Conservation (phyloP, 306 rosid genomes). For the Quercus dentata region DNA sequence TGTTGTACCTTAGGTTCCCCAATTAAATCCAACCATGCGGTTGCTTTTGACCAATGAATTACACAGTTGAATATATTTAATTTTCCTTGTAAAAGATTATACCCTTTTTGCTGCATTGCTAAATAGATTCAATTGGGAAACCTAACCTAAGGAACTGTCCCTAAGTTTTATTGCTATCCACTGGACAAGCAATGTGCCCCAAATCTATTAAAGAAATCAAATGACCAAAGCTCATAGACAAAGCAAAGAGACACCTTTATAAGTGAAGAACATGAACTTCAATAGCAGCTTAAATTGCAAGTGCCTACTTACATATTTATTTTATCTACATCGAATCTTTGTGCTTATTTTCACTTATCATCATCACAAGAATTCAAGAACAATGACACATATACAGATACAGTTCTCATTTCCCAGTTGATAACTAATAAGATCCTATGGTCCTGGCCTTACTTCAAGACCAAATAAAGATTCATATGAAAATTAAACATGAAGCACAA, state of each 20-base stretch:
- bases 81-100: no score
- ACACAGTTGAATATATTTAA: no score
- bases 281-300: neutral
- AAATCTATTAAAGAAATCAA: no score
- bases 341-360: neutral
- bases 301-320: neutral
- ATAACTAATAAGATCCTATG: neutral
- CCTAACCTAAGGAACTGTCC: no score
- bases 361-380: neutral
- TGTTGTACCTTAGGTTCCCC: no score
- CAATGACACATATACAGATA: neutral
- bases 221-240: neutral
- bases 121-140: no score
- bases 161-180: neutral
- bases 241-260: no score
- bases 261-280: no score
- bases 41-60: no score
- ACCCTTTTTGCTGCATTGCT: no score
- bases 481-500: neutral
- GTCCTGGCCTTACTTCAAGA: neutral
- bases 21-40: no score
- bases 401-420: neutral
- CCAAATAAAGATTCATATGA: neutral
- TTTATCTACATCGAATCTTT: neutral
- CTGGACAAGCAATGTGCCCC: neutral